phyloP scores from a whole-genome alignment of 176 grass and related monocot species.

The Phoenix dactylifera region DNA sequence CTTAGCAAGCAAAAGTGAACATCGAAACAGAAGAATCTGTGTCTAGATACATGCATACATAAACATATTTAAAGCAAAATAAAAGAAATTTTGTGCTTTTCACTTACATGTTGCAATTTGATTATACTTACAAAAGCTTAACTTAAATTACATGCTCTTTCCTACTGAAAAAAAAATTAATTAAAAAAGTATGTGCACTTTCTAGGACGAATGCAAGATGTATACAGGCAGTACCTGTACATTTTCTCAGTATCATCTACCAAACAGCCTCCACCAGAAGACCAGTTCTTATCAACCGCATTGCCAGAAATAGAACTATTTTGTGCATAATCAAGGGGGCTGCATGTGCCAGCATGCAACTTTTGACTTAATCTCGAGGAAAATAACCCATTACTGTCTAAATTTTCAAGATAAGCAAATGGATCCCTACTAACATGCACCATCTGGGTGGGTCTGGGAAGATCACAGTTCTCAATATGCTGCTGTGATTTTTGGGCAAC shows the following conservation, averaged over 20 bases:
- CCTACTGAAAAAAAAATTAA: no score
- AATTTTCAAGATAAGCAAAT: slow-evolving; percentile 12
- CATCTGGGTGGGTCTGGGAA: slow-evolving; percentile 65
- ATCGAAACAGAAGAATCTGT: no score
- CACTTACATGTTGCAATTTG: no score
- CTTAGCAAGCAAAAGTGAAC: no score
- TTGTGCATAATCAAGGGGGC: slow-evolving; percentile 11
- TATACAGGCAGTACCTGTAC: slow-evolving; percentile 17
- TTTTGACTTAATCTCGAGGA: slow-evolving; percentile 19
- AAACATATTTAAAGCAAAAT: no score
- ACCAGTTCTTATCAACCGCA: slow-evolving; percentile 21
- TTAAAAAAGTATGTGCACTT: no score
- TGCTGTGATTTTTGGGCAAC: slow-evolving; percentile 62
- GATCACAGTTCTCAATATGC: slow-evolving; percentile 77
- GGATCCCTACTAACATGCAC: slow-evolving; percentile 18
- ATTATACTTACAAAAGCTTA: no score
- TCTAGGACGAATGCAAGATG: no score
- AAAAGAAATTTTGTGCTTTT: no score
- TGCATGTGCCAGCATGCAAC: slow-evolving; percentile 18
- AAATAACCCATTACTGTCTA: slow-evolving; percentile 2
- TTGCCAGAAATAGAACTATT: slow-evolving; percentile 21
- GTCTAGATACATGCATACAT: no score
- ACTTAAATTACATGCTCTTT: no score
- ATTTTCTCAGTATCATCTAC: slow-evolving; percentile 20
- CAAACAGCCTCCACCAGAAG: slow-evolving; percentile 15